Base-by-base conservation (phyloP, 1,284 basidiomycete species). In the Irpex lacteus region DNA sequence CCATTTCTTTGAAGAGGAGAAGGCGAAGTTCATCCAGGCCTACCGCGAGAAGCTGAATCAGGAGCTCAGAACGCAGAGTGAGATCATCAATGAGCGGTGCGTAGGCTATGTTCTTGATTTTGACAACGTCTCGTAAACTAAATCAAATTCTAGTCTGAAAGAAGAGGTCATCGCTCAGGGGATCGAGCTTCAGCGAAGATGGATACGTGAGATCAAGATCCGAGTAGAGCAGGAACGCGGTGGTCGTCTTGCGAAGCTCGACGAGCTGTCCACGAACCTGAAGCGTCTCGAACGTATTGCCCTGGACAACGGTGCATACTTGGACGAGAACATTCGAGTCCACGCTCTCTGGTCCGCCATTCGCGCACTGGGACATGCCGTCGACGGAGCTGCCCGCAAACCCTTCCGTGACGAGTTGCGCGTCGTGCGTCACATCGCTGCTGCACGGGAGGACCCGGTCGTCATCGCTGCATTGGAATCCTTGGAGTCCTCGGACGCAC, bases 161-260 rank as follows among this genome's bases (percentile, higher is more conserved):
- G 94, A 98, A 75, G 96, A 98, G 75, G 95, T 99, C 64, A 86
- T 98, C 57, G 91, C 95, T 4, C 96, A 98, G 76, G 97, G 96
- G 21, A 95, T 99, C 70, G 97, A 98, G 80, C 88, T 98, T 55
- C 97, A 99, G 76, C 89, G 96, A 60, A 86, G 94, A 67, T 99
- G 97, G 96, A 93, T 98, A 64, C 89, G 94, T 55, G 95, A 98
- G 63, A 91, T 99, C 83, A 98, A 98, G 80, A 85, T 95, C 67
- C 91, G 91, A 70, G 97, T 99, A 64, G 97, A 99, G 79, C 88
- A 95, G 73, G 98, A 99, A 78, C 94, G 98, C 57, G 96, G 95
- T 26, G 96, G 96, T 18, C 91, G 97, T 66, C 85, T 99, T 8
- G 93, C 95, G 66, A 98, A 96, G 78, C 88, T 99, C 50, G 95